Base-by-base conservation (phyloP, 2,329 filamentous ascomycete species). In the Trichoderma koningiopsis region DNA sequence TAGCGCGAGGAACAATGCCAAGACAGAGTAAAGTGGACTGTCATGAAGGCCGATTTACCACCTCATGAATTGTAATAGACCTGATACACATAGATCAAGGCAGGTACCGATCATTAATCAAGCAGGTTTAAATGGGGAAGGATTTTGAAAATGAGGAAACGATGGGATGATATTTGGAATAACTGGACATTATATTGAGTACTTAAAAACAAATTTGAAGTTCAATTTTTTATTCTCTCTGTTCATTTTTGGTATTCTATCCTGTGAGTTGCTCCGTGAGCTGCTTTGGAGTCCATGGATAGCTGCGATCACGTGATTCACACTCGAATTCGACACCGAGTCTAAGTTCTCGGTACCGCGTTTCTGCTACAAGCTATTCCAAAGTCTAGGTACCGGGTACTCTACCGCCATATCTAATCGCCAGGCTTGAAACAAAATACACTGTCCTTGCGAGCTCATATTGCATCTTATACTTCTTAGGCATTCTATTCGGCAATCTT, bases 1-100 rank as follows among this genome's bases (percentile, higher is more conserved):
- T 5, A 89, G 89, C 57, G 92, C 91, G 6, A 88, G 82, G 81
- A 88, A 84, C 62, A 95, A 94, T 77, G 83, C 86, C 7, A 85
- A 77, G 75, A 72, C 22, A 57, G 57, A 31, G 5, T 64, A 69
- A 62, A 5, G 7, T 33, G n/a, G 5, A 10, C 19, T 27, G 40
- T 35, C 13, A 49, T 22, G 40, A 52, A 47, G 13, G 4, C 43
- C 52, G 7, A 24, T 37, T 37, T 40, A 55, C 7, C 35, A 56
- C 37, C 35, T 27, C 24, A 11, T 3, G 19, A 35, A 49, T 49
- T 24, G 40, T 31, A 67, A 59, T 67, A 58, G 55, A 67, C 37
- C 64, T 56, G 37, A 35, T 14, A 37, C 16, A 37, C 16, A 29
- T 43, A 10, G 22, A 58, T 37, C 55, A 67, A 27, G 53, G 55